A percentile compares a stretch with the other conserved stretches of the same genome.
Conservation (phyloP, 1,139 yeast species). For the Scheffersomyces insectosa region DNA sequence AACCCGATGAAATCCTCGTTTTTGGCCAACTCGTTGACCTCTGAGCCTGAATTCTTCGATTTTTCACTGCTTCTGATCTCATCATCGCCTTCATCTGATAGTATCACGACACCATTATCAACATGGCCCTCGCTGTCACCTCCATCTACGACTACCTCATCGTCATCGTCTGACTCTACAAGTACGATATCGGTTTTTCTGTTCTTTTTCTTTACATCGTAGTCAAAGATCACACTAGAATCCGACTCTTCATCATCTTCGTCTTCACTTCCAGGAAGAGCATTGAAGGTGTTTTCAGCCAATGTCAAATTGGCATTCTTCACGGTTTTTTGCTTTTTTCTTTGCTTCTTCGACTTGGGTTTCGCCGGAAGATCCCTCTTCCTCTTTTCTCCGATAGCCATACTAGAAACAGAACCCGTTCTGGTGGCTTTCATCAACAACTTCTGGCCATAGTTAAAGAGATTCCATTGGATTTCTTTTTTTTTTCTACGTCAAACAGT, state of each 20-base stretch:
- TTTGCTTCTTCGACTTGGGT: constrained; percentile 20
- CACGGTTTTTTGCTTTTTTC: constrained; percentile 13
- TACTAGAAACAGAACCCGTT: not conserved
- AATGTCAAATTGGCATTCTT: constrained; percentile 10
- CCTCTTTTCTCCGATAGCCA: constrained; percentile 21
- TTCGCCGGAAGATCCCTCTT: constrained; percentile 18
- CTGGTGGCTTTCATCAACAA: too few relatives aligned
- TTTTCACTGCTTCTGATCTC: constrained; percentile 18
- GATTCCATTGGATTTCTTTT: too few relatives aligned
- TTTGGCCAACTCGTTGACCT: constrained; percentile 38
- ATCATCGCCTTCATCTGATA: constrained; percentile 32
- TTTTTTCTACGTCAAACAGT: too few relatives aligned
- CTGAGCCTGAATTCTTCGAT: constrained; percentile 13
- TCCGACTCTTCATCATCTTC: constrained; percentile 20
- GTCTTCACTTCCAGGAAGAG: constrained; percentile 17
- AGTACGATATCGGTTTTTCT: constrained; percentile 22
- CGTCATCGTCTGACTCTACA: constrained; percentile 26
- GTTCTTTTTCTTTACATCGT: constrained; percentile 11
- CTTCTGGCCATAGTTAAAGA: too few relatives aligned
- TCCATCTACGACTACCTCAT: constrained; percentile 5
- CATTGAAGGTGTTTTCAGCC: constrained; percentile 19
- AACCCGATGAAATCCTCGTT: constrained; percentile 64
- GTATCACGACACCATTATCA: constrained; percentile 34
- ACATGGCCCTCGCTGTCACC: constrained; percentile 6
- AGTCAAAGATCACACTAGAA: constrained; percentile 21